Evolutionary conservation across 208 protist species (phyloP).

Genomic region (Trypanosoma platydactyli): DNA sequence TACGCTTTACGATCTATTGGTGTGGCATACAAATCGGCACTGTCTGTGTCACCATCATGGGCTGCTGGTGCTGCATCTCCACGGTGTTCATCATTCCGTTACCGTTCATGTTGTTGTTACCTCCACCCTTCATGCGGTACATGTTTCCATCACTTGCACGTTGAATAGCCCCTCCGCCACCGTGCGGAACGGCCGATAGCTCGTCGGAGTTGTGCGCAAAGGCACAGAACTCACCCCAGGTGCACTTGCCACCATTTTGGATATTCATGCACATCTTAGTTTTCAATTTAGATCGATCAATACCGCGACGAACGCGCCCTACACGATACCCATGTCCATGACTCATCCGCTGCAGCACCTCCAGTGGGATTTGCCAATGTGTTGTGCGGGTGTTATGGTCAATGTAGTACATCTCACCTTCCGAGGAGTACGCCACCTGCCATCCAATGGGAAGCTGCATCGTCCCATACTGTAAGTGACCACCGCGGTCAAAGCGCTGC

Average conservation of each 20-base stretch:
- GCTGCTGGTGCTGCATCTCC: conserved; percentile 14
- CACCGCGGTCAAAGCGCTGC: conserved; percentile 28
- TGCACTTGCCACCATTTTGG: conserved; percentile 81
- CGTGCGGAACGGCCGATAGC: conserved; percentile 42
- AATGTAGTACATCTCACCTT: conserved; percentile 82
- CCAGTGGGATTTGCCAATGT: conserved; percentile 71
- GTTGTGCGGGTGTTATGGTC: conserved; percentile 89
- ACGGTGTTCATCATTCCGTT: neutral
- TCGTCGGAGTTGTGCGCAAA: conserved; percentile 87
- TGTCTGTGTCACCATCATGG: neutral
- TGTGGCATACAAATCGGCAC: neutral
- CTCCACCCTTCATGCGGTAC: conserved; percentile 9
- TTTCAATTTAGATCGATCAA: conserved; percentile 83
- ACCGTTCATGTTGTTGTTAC: conserved; percentile 13
- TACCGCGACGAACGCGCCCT: conserved; percentile 59
- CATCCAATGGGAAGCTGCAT: conserved; percentile 72
- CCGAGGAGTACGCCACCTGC: conserved; percentile 72
- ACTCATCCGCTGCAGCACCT: conserved; percentile 41
- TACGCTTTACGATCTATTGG: neutral
- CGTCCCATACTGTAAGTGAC: conserved; percentile 11
- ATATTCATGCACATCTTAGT: conserved; percentile 94
- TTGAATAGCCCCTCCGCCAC: neutral
- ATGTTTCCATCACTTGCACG: conserved; percentile 17
- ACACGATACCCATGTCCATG: conserved; percentile 37
- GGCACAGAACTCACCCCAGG: conserved; percentile 81